Evolutionary conservation across 306 rosid species (phyloP), one percentile per base, ranked within the genome.

Genomic region (Quercus variabilis): DNA sequence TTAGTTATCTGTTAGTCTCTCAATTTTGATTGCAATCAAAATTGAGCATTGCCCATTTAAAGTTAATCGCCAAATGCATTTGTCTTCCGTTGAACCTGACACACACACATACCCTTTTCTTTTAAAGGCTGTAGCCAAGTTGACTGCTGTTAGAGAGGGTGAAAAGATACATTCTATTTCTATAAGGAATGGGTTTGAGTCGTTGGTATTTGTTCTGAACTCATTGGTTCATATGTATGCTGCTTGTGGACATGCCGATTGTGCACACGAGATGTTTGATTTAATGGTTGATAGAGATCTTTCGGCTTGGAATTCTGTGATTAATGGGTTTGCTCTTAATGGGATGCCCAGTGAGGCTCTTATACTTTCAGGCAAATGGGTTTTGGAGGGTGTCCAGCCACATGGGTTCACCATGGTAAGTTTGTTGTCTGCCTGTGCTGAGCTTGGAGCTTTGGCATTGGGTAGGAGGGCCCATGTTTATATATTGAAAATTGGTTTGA

Each of bases 391-490:
- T 10, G 71, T 88, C 73, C 80, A 79, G 78, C 85, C 91, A 0
- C 85, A 88, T 65, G 91, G 91, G 68, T 88, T 88, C 79, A 88
- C 91, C 59, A 72, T 84, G 80, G 91, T 88, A 67, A 88, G 86
- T 72, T 79, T 88, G 85, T 49, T 88, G 20, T 86, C 89, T 54
- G 89, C 84, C 11, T 81, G 86, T 81, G 91, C 89, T 74, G 89
- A 86, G 83, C 81, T 88, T 77, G 91, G 89, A 41, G 91, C 89
- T 64, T 30, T 86, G 3, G 86, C 86, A 17, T 68, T 86, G 74
- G 89, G 91, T n/a, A 62, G 86, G 3, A 83, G 91, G 86, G 76
- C 78, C 25, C 91, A 88, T 79, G 88, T 77, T 62, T 84, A 83
- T 54, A 54, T 83, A 83, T 71, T 72, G 78, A 86, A 88, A 57